Evolutionary conservation across 1,284 basidiomycete genomes (phyloP).

Genomic region (Apiotrichum siamense): DNA sequence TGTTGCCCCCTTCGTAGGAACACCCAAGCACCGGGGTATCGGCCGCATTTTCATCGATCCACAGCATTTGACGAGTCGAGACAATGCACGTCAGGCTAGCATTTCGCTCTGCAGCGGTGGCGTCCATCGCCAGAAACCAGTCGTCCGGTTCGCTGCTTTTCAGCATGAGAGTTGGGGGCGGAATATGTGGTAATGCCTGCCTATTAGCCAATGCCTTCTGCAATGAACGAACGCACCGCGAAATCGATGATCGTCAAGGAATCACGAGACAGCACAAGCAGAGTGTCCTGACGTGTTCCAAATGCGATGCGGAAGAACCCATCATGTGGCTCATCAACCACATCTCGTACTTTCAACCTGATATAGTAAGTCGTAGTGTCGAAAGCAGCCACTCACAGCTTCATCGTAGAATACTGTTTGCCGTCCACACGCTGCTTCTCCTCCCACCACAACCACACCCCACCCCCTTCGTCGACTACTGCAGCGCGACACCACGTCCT

Average conservation of each 20-base stretch:
- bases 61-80: slow-evolving; percentile 32
- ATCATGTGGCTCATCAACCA: slow-evolving; percentile 13
- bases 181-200: background rate
- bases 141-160: background rate
- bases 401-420: background rate
- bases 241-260: slow-evolving; percentile 24
- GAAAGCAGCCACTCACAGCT: slow-evolving; percentile 24
- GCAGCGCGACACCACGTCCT: slow-evolving; percentile 19
- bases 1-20: slow-evolving; percentile 27
- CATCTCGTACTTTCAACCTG: slow-evolving; percentile 22
- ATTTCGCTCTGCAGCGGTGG: slow-evolving; percentile 16
- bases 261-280: slow-evolving; percentile 26
- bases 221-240: slow-evolving; percentile 14
- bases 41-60: slow-evolving; percentile 27
- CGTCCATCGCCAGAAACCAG: slow-evolving; percentile 28
- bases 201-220: background rate
- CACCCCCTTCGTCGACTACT: slow-evolving; percentile 37
- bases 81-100: slow-evolving; percentile 16
- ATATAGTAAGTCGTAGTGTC: too few species aligned
- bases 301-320: slow-evolving; percentile 33
- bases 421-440: slow-evolving; percentile 18
- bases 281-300: slow-evolving; percentile 25
- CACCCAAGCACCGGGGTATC: slow-evolving; percentile 19
- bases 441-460: slow-evolving; percentile 37
- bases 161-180: background rate